Base-by-base conservation (phyloP, 208 protist species). In the Leishmania martiniquensis region DNA sequence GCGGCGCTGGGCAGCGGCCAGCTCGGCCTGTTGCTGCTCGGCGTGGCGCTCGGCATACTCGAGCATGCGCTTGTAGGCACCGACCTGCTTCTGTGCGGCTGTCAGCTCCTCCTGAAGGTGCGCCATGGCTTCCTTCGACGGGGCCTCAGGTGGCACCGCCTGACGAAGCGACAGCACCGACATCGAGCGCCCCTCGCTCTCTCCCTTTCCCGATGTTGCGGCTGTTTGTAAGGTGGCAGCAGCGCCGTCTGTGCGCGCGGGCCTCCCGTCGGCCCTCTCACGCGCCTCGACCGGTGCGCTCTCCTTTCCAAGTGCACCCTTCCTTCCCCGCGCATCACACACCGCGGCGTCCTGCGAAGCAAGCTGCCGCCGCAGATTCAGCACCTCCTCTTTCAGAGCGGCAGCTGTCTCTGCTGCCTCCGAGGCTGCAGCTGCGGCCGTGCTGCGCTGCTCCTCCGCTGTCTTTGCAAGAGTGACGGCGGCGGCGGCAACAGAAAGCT, bases 21-120 rank as follows among this genome's bases (percentile, higher is more conserved):
- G 32, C 69, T 84, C 72, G 17, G 55, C 59, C 52, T 86, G 74
- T 34, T 79, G 79, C 45, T 67, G 54, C 67, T 60, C 51, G n/a
- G 72, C 55, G 59, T 55, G 73, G 39, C n/a, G 62, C 42, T 82
- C 34, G 34, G 79, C 81, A 9, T 76, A 42, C 37, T 66, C 69
- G 52, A 80, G n/a, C 63, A 76, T 73, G 44, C 57, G 73, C 57
- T 80, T 75, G 55, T 77, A 69, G 25, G 69, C 59, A 2, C 20
- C 45, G 10, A 62, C 52, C 51, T 75, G 55, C 17, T 42, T 20
- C 51, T 80, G 69, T 63, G 77, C 68, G 6, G 69, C 67, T 37
- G 67, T 47, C 12, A 83, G 32, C 54, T 71, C 55, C 57, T 80
- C 62, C 66, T 78, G 57, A 54, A 82, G 57, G 37, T 75, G 72